Percentiles rank a stretch among this genome's conserved stretches.
These are phyloP conservation scores for Exophiala sp. DNA, from an alignment of 2,329 filamentous ascomycete genomes.

Conservation along the genomic window DNA sequence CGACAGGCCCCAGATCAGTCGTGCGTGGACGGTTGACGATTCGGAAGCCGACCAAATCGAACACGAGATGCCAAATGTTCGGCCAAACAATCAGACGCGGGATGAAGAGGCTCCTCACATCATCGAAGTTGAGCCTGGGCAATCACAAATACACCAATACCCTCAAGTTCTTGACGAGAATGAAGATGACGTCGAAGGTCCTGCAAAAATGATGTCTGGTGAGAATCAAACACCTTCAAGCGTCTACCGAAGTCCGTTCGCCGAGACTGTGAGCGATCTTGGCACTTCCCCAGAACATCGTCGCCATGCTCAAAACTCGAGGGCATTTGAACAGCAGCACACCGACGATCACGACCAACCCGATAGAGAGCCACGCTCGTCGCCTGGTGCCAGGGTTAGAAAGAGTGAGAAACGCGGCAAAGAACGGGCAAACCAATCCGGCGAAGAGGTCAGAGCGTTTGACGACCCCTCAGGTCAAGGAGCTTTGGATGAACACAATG, in stretches of 20 bases:
- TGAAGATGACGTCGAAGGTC: constrained; percentile 2
- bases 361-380: background rate
- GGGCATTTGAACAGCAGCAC: constrained; percentile 25
- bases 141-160: no score
- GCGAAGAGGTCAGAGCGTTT: background rate
- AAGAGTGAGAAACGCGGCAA: constrained; percentile 21
- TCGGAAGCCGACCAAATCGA: constrained; percentile 18
- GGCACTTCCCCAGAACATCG: constrained; percentile 27
- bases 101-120: background rate
- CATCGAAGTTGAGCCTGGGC: background rate
- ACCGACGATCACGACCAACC: background rate
- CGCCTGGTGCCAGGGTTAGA: constrained; percentile 5
- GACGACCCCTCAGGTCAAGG: background rate
- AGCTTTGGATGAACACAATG: background rate
- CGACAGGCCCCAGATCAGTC: constrained; percentile 18
- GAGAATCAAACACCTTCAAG: constrained; percentile 32
- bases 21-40: constrained; percentile 20
- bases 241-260: constrained; percentile 51
- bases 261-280: constrained; percentile 48
- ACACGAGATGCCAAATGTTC: background rate
- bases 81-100: background rate
- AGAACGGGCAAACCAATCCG: constrained; percentile 21
- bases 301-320: constrained; percentile 38
- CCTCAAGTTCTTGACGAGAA: background rate
- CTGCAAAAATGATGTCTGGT: background rate